These are phyloP conservation scores for Endogone sp. DNA, from an alignment of 192 early-diverging fungal species.

Conservation along the genomic window DNA sequence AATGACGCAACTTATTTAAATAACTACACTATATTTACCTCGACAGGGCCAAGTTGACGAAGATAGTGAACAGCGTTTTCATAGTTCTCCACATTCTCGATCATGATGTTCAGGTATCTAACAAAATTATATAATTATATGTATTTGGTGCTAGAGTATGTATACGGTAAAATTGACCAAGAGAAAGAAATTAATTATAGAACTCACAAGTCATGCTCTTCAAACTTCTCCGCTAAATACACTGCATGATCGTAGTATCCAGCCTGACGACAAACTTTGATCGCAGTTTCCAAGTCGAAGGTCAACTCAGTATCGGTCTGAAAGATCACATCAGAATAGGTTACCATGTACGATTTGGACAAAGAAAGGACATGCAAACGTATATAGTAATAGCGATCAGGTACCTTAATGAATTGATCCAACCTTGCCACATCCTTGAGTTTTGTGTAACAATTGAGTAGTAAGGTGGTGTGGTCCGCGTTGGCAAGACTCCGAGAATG, in stretches of 20 bases:
- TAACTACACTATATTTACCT: constrained; percentile 18
- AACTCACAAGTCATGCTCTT: constrained; percentile 69
- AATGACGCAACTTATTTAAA: neutral
- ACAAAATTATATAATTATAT: neutral
- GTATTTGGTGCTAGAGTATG: no score
- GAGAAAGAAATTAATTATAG: neutral
- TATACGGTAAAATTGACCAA: neutral
- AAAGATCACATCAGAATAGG: neutral
- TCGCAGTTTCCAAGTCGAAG: constrained; percentile 95
- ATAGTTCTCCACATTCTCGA: constrained; percentile 86
- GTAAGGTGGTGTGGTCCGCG: constrained; percentile 91
- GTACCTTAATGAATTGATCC: constrained; percentile 82
- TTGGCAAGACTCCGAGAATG: constrained; percentile 86
- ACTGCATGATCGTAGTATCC: constrained; percentile 91
- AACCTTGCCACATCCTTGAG: constrained; percentile 81
- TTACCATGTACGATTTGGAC: neutral
- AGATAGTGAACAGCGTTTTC: constrained; percentile 76
- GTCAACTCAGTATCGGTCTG: constrained; percentile 69
- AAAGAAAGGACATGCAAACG: neutral
- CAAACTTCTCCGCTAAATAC: constrained; percentile 80
- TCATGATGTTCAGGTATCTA: constrained; percentile 82
- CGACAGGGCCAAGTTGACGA: constrained; percentile 43
- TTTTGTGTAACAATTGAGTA: constrained; percentile 98
- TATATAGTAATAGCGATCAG: neutral
- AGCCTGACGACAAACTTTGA: constrained; percentile 86